Base-by-base conservation (phyloP, 352 stramenopile genomes). In the Pythium aquatile region DNA sequence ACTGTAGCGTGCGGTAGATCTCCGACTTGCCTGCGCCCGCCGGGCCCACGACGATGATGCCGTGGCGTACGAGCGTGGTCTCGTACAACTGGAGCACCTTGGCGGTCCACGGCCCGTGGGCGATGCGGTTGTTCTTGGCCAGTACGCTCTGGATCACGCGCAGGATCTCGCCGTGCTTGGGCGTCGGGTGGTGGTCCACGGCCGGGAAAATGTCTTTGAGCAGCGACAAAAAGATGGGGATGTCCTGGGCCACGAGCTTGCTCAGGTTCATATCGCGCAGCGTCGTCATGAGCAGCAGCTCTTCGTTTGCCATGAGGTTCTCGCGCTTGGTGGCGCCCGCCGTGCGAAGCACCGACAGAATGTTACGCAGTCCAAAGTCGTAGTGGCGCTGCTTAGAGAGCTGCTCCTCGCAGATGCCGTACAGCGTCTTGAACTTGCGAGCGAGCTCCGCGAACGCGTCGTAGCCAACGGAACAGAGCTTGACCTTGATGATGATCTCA, bases 41-140 rank as follows among this genome's bases (percentile, higher is more conserved):
- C 0, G 97, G 97, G 5, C 97, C 97, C 8, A 99, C 94, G 24
- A 99, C 78, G 95, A 99, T 99, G 77, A 99, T 99, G 10, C 97
- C 97, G 67, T 99, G 96, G 16, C 97, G 83, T 44, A 99, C 97
- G n/a, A 98, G 87, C 49, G 97, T 97, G 1, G 96, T 99, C 63
- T 99, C 97, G 68, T 99, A 99, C 24, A 99, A 77, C 64, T 98
- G 91, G 46, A 99, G 97, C 51, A 98, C 91, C 74, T 99, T 99
- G 66, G 65, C 95, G 84, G 37, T 93, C 76, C 2, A 97, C 79
- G 20, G 98, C 74, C 10, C 90, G 9, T 89, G 70, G 16, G 77
- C 70, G 51, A 96, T 73, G 6, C 90, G 74, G 40, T 77, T 77
- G 9, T 81, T 77, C 56, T 90, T 91, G n/a, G 70, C 55, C 2